Percentiles rank a stretch among this genome's conserved stretches.
Conservation (phyloP, 2,329 filamentous ascomycete genomes). For the Emergomyces africanus region DNA sequence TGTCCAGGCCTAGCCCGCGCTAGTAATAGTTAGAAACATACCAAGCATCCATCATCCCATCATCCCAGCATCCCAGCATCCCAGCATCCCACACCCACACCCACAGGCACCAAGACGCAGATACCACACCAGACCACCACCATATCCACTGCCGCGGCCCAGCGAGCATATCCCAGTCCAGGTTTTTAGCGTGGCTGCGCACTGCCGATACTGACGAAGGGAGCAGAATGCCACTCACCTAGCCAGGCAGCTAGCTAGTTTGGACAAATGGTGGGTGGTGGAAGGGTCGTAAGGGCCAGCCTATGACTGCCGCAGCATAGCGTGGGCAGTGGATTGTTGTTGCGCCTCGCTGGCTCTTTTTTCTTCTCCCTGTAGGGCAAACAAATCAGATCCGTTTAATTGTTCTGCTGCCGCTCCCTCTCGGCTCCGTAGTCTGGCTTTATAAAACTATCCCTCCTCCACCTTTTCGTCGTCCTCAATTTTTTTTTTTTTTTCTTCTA, state of each 20-base stretch:
- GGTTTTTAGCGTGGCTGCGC: neutral
- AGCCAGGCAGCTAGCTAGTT: too few relatives aligned
- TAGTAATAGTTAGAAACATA: too few relatives aligned
- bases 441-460: neutral
- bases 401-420: neutral
- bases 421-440: neutral
- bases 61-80: neutral
- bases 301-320: neutral
- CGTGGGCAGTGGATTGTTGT: neutral
- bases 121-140: neutral
- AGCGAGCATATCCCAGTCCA: neutral
- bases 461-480: neutral
- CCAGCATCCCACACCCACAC: neutral
- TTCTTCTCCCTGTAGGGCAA: neutral
- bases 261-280: neutral
- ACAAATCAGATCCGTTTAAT: neutral
- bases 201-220: neutral
- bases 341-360: neutral
- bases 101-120: neutral
- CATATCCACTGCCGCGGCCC: neutral
- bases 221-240: neutral
- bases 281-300: neutral
- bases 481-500: too few relatives aligned
- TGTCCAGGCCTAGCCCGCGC: neutral
- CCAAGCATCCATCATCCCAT: neutral